Conservation (phyloP, 179 eudicot species). For the Actinidia arguta region DNA sequence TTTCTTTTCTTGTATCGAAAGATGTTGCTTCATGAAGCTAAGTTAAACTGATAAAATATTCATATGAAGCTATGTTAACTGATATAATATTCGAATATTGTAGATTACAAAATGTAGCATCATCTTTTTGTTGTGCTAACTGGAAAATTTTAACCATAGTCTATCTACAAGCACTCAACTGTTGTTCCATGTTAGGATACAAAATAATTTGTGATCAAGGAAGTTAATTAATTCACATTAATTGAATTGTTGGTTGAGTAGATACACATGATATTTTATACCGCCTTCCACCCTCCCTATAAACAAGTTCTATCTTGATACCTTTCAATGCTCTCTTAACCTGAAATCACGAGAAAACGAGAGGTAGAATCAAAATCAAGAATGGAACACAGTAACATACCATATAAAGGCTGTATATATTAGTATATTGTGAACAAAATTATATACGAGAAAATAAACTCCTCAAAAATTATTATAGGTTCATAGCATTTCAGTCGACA, state of each 20-base stretch:
- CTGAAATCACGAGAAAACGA: slow-evolving; percentile 21
- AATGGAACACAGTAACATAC: not conserved
- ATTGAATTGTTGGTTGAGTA: slow-evolving; percentile 34
- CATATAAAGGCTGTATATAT: no score
- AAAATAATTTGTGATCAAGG: not conserved
- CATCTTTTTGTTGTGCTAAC: not conserved
- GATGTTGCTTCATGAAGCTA: no score
- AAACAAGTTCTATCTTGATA: slow-evolving; percentile 42
- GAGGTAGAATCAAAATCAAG: not conserved
- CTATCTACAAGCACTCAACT: no score
- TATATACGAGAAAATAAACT: not conserved
- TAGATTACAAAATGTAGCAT: not conserved
- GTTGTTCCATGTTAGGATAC: not conserved
- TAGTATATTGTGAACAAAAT: not conserved
- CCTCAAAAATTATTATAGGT: not conserved
- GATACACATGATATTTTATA: slow-evolving; percentile 56
- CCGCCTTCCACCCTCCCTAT: slow-evolving; percentile 31
- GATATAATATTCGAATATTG: not conserved
- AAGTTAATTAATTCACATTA: slow-evolving; percentile 41
- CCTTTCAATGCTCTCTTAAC: slow-evolving; percentile 59
- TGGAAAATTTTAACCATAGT: not conserved
- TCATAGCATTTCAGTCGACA: not conserved
- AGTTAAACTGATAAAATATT: no score
- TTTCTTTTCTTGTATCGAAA: no score
- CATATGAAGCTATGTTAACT: no score